Percentiles rank a stretch among this genome's conserved stretches.
Evolutionary conservation across 257 asterid species (phyloP).

Genomic region (Gynochthodes officinalis): DNA sequence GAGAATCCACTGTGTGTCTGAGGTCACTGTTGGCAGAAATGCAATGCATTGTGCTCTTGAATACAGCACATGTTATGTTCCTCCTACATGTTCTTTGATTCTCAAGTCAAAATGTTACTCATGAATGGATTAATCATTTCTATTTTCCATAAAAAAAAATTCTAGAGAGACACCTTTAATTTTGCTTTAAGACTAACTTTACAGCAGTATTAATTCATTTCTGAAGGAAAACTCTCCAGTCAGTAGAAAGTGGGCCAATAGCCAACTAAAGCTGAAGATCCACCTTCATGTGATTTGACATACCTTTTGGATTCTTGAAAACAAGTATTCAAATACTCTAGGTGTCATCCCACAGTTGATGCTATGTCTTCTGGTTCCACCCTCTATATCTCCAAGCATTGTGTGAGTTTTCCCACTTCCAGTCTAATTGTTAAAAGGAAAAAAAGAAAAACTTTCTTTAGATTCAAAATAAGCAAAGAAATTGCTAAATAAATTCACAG

Average conservation of each 20-base stretch:
- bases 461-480: neutral
- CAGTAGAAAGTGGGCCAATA: neutral
- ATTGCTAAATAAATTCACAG: neutral
- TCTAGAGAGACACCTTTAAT: neutral
- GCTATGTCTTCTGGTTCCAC: constrained; percentile 90
- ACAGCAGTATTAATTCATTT: neutral
- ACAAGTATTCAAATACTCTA: constrained; percentile 86
- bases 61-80: neutral
- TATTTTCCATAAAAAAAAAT: neutral
- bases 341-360: constrained; percentile 97
- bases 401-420: constrained; percentile 99
- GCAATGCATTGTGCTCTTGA: neutral
- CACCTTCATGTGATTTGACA: constrained; percentile 5
- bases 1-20: neutral
- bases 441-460: neutral
- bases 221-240: neutral
- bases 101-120: neutral
- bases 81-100: neutral
- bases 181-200: neutral
- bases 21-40: neutral
- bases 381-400: constrained; percentile 99
- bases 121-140: neutral
- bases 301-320: constrained; percentile 96
- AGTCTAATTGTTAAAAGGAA: constrained; percentile 43
- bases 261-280: neutral